Evolutionary conservation across 1,284 basidiomycete species (phyloP), one percentile per base, ranked within the genome.

Genomic region (Heliocybe sulcata): DNA sequence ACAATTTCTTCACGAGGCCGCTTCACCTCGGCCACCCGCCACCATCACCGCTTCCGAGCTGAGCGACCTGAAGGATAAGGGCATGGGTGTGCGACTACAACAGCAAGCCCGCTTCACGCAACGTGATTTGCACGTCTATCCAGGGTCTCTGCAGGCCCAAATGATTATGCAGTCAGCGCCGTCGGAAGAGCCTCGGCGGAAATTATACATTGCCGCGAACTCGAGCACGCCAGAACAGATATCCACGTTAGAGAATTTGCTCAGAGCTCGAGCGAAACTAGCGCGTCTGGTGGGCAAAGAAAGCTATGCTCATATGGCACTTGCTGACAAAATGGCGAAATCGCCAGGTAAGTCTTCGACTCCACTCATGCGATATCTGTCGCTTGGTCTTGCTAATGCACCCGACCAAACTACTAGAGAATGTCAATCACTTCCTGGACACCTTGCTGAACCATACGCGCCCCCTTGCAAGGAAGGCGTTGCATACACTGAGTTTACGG

Each of bases 291-390:
- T 95, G 19, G 94, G 94, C 8, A 83, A 84, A 63, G 75, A 84
- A 45, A 94, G 87, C 59, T 98, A 83, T 74, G 91, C 85, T 0
- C 83, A 91, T 57, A 88, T 96, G 77, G 82, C 86, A 1, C 76
- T 97, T 6, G 80, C 82, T 27, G 94, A 97, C 70, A 98, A 96
- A 73, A 98, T 98, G 94, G 94, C 93, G 3, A 92, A 89, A 69
- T 89, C 82, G 42, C 93, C 93, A 51, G 85, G 89, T 85, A 58
- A 59, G 80, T 57, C 51, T 4, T 14, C n/a, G 10, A 45, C 9
- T 50, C 6, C 48, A 23, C 23, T 52, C 51, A 53, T 55, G 45
- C 54, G 10, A 25, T 27, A 45, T 29, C 19, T 35, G 51, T 23
- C 38, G 53, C 10, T 23, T 29, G 29, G 51, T 54, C 56, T 25